Base-by-base conservation (phyloP, 2,329 filamentous ascomycete species). In the Cercospora nicotianae region DNA sequence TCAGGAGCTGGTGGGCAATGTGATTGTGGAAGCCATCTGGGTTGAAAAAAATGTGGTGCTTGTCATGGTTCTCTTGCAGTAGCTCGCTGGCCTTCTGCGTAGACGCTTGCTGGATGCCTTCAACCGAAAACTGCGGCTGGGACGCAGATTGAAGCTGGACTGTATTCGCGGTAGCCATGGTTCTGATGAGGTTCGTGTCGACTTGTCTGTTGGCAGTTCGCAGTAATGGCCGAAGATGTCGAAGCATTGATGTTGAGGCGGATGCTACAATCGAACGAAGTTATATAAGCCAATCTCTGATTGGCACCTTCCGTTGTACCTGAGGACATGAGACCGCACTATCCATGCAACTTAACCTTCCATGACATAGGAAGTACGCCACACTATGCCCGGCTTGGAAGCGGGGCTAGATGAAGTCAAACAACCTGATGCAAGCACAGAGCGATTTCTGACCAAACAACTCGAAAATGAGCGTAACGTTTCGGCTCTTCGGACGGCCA, bases 11-110 rank as follows among this genome's bases (percentile, higher is more conserved):
- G 73, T 97, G 93, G 3, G 85, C 85, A 68, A 95, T 92, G 75
- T 97, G 93, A 77, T 97, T 84, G 75, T 97, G 94, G 70, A 91
- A 96, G 0, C 90, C 90, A 1, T 79, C 75, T 0, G 85, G 68
- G 69, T 95, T 96, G 83, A 93, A 96, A 80, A 90, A 96, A 67
- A 93, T 90, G 76, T 96, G 91, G 73, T 93, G 85, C 82, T 80
- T 88, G 30, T 86, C 86, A 71, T 95, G 85, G 75, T 97, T 93
- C 66, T 89, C 82, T 76, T 96, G 91, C 18, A 97, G 81, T 3
- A 96, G 80, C 70, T 91, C 83, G 3, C 88, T 90, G 0, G 86
- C 84, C 67, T 83, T 89, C 45, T 82, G 80, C 0, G 92, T 91
- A 0, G 89, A 85, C 36, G 88, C 87, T 2, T 85, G 79, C 2